Conservation (phyloP, 805 yeast genomes). For the Hanseniaspora jakobsenii region DNA sequence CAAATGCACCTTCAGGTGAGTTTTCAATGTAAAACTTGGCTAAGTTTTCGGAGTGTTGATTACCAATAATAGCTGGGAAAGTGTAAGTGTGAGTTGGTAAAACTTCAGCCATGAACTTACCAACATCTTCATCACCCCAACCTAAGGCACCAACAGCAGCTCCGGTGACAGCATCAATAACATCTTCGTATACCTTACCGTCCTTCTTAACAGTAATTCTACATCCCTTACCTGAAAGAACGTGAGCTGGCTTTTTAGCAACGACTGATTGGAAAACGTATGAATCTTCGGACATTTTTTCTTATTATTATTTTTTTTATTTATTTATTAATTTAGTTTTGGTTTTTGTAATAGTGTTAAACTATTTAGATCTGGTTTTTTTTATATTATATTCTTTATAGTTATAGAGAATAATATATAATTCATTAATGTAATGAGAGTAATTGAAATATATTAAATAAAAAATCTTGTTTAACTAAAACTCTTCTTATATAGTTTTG, state of each 20-base stretch:
- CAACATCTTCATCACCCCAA: constrained; percentile 30
- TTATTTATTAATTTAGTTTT: not conserved
- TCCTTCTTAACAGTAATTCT: constrained; percentile 33
- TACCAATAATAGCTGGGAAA: constrained; percentile 27
- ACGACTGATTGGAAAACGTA: constrained; percentile 36
- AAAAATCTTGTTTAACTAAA: too few relatives aligned
- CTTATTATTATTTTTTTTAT: not conserved
- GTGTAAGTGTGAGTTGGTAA: constrained; percentile 31
- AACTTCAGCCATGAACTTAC: constrained; percentile 31
- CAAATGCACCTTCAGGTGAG: constrained; percentile 32
- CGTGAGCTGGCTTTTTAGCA: constrained; percentile 30
- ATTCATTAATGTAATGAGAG: too few relatives aligned
- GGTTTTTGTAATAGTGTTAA: too few relatives aligned
- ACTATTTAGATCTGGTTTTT: too few relatives aligned
- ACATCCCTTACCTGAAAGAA: constrained; percentile 35
- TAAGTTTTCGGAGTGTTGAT: constrained; percentile 34
- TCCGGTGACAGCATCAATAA: constrained; percentile 39
- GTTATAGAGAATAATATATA: too few relatives aligned
- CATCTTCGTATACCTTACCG: constrained; percentile 30
- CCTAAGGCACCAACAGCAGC: constrained; percentile 44
- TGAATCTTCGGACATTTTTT: constrained; percentile 23
- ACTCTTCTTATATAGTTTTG: too few relatives aligned
- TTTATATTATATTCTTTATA: too few relatives aligned
- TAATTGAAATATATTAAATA: too few relatives aligned
- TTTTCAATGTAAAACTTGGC: constrained; percentile 33